phyloP scores from a whole-genome alignment of 1,284 basidiomycete species.

The Tilletia walkeri region DNA sequence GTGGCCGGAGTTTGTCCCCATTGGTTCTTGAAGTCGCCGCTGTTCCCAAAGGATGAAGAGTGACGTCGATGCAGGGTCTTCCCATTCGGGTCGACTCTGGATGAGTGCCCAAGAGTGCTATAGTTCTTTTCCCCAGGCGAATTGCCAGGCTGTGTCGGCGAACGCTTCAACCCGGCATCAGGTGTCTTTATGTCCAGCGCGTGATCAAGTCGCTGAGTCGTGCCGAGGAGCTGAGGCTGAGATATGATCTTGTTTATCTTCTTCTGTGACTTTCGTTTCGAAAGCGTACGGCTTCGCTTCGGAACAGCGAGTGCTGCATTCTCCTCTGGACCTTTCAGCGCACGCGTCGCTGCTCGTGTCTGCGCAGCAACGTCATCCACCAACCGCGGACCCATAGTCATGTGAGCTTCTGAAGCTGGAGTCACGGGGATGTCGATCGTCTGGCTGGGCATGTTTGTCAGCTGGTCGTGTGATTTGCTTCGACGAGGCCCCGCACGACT shows the following conservation, averaged over 20 bases:
- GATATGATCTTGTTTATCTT: conserved; percentile 45
- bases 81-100: background rate
- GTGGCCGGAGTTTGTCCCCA: background rate
- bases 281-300: conserved; percentile 36
- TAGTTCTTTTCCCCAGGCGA: conserved; percentile 19
- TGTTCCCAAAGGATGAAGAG: conserved; percentile 45
- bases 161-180: conserved; percentile 16
- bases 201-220: conserved; percentile 41
- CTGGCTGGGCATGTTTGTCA: background rate
- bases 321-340: conserved; percentile 41
- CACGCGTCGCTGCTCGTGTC: conserved; percentile 41
- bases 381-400: conserved; percentile 19
- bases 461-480: conserved; percentile 2
- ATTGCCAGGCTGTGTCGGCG: conserved; percentile 22
- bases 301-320: conserved; percentile 24
- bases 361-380: conserved; percentile 45
- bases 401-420: background rate
- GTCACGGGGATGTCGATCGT: no score
- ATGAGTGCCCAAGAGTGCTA: background rate
- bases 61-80: conserved; percentile 26
- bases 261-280: conserved; percentile 34
- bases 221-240: conserved; percentile 43
- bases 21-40: conserved; percentile 20
- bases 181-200: conserved; percentile 27
- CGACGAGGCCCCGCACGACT: background rate